A percentile compares a stretch with the other conserved stretches of the same genome.
Evolutionary conservation across 1,284 basidiomycete species (phyloP).

Genomic region (Ceratobasidium sp.): DNA sequence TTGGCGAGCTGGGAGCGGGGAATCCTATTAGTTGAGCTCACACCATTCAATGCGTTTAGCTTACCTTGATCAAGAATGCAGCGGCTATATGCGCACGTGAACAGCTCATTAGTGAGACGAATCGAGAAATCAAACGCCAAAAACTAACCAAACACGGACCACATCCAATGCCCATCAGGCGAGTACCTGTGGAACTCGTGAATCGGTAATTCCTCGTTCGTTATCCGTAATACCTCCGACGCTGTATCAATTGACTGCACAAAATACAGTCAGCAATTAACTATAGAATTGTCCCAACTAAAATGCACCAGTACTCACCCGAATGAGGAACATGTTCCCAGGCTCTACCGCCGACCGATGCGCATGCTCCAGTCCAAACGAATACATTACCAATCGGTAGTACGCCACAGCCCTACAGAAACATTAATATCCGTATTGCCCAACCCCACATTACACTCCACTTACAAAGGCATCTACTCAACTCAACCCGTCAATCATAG

Average conservation of each 20-base stretch:
- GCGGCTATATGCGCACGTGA: constrained; percentile 9
- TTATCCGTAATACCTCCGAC: constrained; percentile 69
- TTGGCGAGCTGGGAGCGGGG: constrained; percentile 13
- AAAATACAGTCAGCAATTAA: background rate
- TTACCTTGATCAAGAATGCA: constrained; percentile 38
- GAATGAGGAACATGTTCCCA: constrained; percentile 73
- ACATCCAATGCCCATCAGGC: constrained; percentile 87
- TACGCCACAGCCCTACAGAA: constrained; percentile 71
- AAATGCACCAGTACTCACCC: constrained; percentile 57
- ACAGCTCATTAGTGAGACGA: background rate
- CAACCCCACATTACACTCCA: constrained; percentile 35
- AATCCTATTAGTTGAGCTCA: background rate
- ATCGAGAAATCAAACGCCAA: constrained; percentile 50
- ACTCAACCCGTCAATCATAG: constrained; percentile 54
- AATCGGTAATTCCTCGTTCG: constrained; percentile 73
- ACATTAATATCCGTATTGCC: constrained; percentile 42
- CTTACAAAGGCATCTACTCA: constrained; percentile 77
- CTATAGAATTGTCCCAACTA: background rate
- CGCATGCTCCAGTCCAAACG: constrained; percentile 85
- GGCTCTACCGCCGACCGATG: constrained; percentile 71
- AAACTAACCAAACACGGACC: constrained; percentile 85
- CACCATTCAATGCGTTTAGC: background rate
- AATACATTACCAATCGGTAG: constrained; percentile 83
- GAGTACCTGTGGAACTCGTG: constrained; percentile 83
- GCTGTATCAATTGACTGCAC: constrained; percentile 75